Percentiles rank a stretch among this genome's conserved stretches.
phyloP scores from a whole-genome alignment of 108 stramenopile species.

The Skeletonema marinoi region DNA sequence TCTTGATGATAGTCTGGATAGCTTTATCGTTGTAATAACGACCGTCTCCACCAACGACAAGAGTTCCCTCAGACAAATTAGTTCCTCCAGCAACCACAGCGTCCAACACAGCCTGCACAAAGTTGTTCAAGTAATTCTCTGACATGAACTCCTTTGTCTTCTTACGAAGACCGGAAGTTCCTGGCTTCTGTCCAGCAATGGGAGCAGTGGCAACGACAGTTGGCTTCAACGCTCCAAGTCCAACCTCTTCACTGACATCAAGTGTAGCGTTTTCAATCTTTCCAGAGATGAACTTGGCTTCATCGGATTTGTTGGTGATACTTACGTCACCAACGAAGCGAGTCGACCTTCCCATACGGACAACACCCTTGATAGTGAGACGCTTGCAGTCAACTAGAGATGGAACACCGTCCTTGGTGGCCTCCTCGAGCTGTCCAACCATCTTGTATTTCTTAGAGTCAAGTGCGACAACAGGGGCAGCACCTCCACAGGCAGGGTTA shows the following conservation, averaged over 20 bases:
- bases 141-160: constrained; percentile 97
- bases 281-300: constrained; percentile 89
- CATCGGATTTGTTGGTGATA: constrained; percentile 89
- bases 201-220: constrained; percentile 82
- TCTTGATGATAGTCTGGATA: constrained; percentile 96
- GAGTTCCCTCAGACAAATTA: constrained; percentile 84
- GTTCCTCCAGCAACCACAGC: constrained; percentile 89
- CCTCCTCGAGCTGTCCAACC: constrained; percentile 93
- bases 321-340: constrained; percentile 89
- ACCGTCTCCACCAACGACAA: constrained; percentile 98
- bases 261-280: constrained; percentile 80
- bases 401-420: constrained; percentile 85
- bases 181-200: constrained; percentile 98
- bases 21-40: constrained; percentile 97
- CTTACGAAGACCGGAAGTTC: constrained; percentile 99
- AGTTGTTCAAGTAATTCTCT: constrained; percentile 96
- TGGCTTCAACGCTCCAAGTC: constrained; percentile 87
- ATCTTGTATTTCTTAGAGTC: constrained; percentile 97
- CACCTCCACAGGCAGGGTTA: constrained; percentile 84
- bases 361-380: constrained; percentile 88
- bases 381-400: constrained; percentile 91
- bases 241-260: constrained; percentile 87
- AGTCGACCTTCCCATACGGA: constrained; percentile 84
- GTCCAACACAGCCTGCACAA: constrained; percentile 97
- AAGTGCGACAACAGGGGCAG: constrained; percentile 86